Percentiles rank a stretch among this genome's conserved stretches.
phyloP scores from a whole-genome alignment of 2,329 filamentous ascomycete species.

The Colletotrichum karsti region DNA sequence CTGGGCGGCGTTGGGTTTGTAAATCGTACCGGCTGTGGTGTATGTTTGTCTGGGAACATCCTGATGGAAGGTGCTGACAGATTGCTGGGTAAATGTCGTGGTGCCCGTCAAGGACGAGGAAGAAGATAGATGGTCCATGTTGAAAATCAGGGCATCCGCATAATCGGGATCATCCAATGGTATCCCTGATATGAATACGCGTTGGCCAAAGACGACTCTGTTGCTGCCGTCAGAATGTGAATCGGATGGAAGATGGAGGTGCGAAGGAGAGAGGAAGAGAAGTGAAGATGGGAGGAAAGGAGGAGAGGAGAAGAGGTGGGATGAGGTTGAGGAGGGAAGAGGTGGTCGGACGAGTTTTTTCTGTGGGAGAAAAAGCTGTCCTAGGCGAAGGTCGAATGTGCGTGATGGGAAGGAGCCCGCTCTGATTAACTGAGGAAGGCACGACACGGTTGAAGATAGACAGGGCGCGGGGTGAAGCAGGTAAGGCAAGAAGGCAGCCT shows the following conservation, averaged over 20 bases:
- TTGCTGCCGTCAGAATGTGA: conserved; percentile 13
- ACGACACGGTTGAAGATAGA: neutral
- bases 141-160: conserved; percentile 26
- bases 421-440: neutral
- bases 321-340: neutral
- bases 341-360: neutral
- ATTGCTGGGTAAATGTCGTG: conserved; percentile 10
- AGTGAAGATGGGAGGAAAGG: neutral
- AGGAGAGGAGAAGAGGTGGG: neutral
- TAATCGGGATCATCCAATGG: conserved; percentile 1
- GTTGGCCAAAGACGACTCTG: conserved; percentile 18
- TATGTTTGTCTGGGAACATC: conserved; percentile 49
- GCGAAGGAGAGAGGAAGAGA: neutral
- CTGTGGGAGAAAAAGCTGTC: neutral
- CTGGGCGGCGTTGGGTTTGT: conserved; percentile 54
- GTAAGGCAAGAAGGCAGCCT: neutral
- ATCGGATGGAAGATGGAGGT: neutral
- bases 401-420: neutral
- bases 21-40: conserved; percentile 65
- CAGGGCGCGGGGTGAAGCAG: neutral
- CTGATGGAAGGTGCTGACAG: conserved; percentile 25
- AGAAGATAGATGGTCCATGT: conserved; percentile 41
- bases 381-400: neutral
- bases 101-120: conserved; percentile 22
- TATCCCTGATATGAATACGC: conserved; percentile 19